These are phyloP conservation scores for Claviceps africana DNA, from an alignment of 2,329 filamentous ascomycete species.

Conservation along the genomic window DNA sequence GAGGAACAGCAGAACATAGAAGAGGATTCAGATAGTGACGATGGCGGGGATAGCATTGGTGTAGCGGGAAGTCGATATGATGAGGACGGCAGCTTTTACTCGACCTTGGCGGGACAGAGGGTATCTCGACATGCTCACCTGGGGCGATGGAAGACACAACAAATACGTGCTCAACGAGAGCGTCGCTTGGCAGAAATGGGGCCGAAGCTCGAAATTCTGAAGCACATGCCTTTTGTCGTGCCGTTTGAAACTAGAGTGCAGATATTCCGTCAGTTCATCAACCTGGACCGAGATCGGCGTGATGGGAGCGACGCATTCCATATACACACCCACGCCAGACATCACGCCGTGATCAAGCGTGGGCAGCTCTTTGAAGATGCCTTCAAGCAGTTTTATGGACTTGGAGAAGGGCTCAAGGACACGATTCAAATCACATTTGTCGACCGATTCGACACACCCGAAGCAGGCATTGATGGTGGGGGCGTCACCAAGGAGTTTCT, in stretches of 20 bases:
- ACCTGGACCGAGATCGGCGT: slow-evolving; percentile 42
- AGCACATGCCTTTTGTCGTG: slow-evolving; percentile 95
- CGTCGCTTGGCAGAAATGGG: slow-evolving; percentile 66
- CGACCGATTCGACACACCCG: slow-evolving; percentile 71
- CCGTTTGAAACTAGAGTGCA: slow-evolving; percentile 83
- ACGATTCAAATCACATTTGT: slow-evolving; percentile 95
- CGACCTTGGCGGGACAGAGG: slow-evolving; percentile 37
- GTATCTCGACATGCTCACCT: slow-evolving; percentile 49
- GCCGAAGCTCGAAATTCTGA: slow-evolving; percentile 76
- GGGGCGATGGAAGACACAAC: slow-evolving; percentile 48
- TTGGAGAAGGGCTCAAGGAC: slow-evolving; percentile 78
- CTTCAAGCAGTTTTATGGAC: slow-evolving; percentile 63
- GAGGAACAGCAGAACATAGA: slow-evolving; percentile 63
- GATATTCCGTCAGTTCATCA: slow-evolving; percentile 88
- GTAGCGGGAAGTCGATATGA: slow-evolving; percentile 21
- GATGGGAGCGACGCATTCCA: slow-evolving; percentile 7
- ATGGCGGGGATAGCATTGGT: slow-evolving; percentile 18
- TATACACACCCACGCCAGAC: slow-evolving; percentile 29
- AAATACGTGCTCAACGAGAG: slow-evolving; percentile 52
- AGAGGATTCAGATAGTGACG: slow-evolving; percentile 13
- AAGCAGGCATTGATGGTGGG: slow-evolving; percentile 92
- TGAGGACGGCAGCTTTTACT: slow-evolving; percentile 13
- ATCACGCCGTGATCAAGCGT: slow-evolving; percentile 69
- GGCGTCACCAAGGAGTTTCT: slow-evolving; percentile 97
- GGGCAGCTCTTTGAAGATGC: slow-evolving; percentile 76